These are phyloP conservation scores for Saprolegnia diclina DNA, from an alignment of 352 stramenopile species.

Conservation along the genomic window DNA sequence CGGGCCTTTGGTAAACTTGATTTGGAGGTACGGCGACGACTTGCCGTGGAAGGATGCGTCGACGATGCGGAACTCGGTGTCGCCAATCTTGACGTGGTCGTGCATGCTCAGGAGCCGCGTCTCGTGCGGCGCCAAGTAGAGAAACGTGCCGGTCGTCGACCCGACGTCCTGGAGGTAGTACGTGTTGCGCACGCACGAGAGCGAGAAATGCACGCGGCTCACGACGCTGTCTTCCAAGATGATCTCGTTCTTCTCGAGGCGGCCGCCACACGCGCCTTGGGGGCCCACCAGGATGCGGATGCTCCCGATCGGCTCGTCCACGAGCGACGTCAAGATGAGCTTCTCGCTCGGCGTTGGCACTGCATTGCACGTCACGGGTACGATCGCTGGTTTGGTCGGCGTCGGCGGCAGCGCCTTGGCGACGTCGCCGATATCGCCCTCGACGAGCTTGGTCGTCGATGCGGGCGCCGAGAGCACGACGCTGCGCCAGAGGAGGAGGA, in stretches of 20 bases:
- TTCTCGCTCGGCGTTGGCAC: background rate
- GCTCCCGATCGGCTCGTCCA: conserved; percentile 21
- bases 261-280: conserved; percentile 48
- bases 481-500: background rate
- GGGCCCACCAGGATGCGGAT: conserved; percentile 25
- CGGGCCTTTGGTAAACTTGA: conserved; percentile 73
- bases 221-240: conserved; percentile 82
- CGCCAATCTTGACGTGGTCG: conserved; percentile 68
- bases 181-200: conserved; percentile 77
- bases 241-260: conserved; percentile 78
- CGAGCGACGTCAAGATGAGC: conserved; percentile 20
- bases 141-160: conserved; percentile 71
- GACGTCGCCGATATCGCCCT: background rate
- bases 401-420: background rate
- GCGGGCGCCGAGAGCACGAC: background rate
- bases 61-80: conserved; percentile 77
- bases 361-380: background rate
- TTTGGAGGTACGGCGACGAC: conserved; percentile 56
- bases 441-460: background rate
- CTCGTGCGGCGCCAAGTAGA: conserved; percentile 66
- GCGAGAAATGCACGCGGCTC: conserved; percentile 74
- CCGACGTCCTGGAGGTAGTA: conserved; percentile 77
- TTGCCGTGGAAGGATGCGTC: conserved; percentile 54
- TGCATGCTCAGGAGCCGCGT: conserved; percentile 63
- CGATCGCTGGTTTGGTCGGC: background rate